Conservation (phyloP, 2,329 filamentous ascomycete species). For the Cladosporium halotolerans region DNA sequence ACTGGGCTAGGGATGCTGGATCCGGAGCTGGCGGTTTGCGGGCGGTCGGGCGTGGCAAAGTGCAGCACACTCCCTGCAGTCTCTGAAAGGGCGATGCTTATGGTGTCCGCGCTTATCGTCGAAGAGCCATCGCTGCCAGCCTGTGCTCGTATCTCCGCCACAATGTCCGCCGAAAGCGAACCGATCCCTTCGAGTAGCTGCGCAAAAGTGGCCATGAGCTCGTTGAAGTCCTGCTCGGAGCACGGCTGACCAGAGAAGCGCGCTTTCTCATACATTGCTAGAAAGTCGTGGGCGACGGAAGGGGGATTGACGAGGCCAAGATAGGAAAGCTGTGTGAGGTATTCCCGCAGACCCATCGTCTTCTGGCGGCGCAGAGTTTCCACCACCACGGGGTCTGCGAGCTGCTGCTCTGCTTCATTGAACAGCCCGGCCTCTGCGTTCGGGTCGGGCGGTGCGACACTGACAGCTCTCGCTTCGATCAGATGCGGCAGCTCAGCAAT, state of each 20-base stretch:
- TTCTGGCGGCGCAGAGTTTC: conserved; percentile 63
- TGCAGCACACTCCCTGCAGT: conserved; percentile 3
- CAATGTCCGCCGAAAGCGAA: conserved; percentile 50
- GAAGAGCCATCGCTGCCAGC: conserved; percentile 11
- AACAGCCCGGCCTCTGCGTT: conserved; percentile 17
- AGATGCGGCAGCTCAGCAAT: conserved; percentile 79
- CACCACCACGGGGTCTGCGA: conserved; percentile 43
- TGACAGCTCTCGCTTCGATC: conserved; percentile 89
- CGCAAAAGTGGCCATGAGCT: conserved; percentile 79
- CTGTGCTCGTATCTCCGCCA: conserved; percentile 39
- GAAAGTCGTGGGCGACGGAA: conserved; percentile 53
- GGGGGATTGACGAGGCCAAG: conserved; percentile 57
- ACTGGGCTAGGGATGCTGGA: conserved; percentile 24
- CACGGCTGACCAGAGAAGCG: conserved; percentile 71
- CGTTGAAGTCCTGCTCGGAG: conserved; percentile 63
- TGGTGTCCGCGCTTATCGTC: background rate
- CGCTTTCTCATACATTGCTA: conserved; percentile 73
- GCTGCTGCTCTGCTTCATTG: background rate
- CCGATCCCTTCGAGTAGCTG: conserved; percentile 70
- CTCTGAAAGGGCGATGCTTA: background rate
- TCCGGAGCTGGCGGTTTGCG: conserved; percentile 12
- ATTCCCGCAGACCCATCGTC: conserved; percentile 71
- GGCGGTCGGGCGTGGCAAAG: conserved; percentile 14
- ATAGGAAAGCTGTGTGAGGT: conserved; percentile 63
- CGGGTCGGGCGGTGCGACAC: conserved; percentile 57